A percentile compares a stretch with the other conserved stretches of the same genome.
phyloP scores from a whole-genome alignment of 352 stramenopile genomes.

The Pythium sp. region DNA sequence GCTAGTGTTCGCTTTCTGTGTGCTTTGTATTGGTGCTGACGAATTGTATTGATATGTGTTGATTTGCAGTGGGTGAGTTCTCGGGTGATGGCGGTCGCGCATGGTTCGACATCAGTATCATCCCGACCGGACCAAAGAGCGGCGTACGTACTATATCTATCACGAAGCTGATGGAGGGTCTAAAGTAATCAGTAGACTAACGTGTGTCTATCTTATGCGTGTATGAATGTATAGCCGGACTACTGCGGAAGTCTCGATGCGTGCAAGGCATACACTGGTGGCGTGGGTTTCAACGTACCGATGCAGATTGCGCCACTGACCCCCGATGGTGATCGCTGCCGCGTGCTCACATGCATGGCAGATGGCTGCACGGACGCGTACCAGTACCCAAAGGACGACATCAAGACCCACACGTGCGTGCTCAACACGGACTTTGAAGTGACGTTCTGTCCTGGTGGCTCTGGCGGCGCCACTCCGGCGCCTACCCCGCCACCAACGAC shows the following conservation, averaged over 20 bases:
- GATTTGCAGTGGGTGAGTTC: slow-evolving; percentile 55
- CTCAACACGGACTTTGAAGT: slow-evolving; percentile 54
- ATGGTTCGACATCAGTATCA: slow-evolving; percentile 82
- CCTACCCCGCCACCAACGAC: slow-evolving; percentile 21
- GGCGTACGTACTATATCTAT: slow-evolving; percentile 21
- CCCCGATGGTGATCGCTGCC: slow-evolving; percentile 39
- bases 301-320: slow-evolving; percentile 58
- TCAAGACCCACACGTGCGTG: slow-evolving; percentile 62
- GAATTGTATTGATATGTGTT: not conserved
- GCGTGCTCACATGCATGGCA: slow-evolving; percentile 45
- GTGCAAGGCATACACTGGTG: slow-evolving; percentile 56
- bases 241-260: slow-evolving; percentile 46
- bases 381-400: slow-evolving; percentile 66
- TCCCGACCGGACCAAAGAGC: slow-evolving; percentile 49
- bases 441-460: slow-evolving; percentile 43
- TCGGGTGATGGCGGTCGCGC: slow-evolving; percentile 43
- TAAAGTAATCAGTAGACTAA: not conserved
- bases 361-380: slow-evolving; percentile 64
- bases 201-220: not conserved
- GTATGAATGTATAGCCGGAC: slow-evolving; percentile 23
- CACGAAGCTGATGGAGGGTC: not conserved
- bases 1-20: not conserved
- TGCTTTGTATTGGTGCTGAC: slow-evolving; percentile 6
- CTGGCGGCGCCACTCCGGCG: slow-evolving; percentile 12
- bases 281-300: slow-evolving; percentile 62